Evolutionary conservation across 345 rosid species (phyloP), one percentile per base, ranked within the genome.

Genomic region (Lumnitzera littorea): DNA sequence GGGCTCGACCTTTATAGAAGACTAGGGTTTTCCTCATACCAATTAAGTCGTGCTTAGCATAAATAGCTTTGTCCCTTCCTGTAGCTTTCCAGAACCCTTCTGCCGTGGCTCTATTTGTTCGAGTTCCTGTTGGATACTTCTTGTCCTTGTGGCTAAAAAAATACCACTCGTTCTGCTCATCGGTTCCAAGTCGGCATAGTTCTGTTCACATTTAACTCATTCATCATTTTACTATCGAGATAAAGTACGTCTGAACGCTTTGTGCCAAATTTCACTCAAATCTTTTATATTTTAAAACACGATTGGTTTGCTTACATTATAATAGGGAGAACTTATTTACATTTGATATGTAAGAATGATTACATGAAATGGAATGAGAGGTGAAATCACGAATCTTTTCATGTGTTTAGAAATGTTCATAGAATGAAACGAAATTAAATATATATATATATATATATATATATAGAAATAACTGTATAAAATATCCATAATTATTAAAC

Each of bases 11-110:
- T 78, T 82, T 80, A 65, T 94, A 90, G 59, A 87, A 94, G 23
- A 94, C 97, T 50, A 94, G 72, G 53, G 99, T 94, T 74, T 94
- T 90, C 61, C 99, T 87, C 99, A 94, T 88, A 53, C 99, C 99
- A 50, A 94, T 82, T 67, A 94, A 75, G 77, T 85, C 80, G 59
- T 86, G 90, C 71, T 85, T 84, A 0, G 84, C 57, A 69, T 90
- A 90, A 51, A 94, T 90, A 48, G 90, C 84, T 77, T 94, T 94
- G 80, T 94, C 99, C 69, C 99, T 82, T 29, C 99, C 99, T 1
- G 99, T 94, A 47, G 99, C 99, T 78, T 94, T 94, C 99, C 99
- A 94, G 63, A 94, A 94, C 7, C 99, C 99, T 2, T 91, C 95
- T n/a, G 82, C 75, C 0, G 99, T 94, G 56, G 99, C 99, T 73